Evolutionary conservation across 768 basidiomycete genomes (phyloP).

Genomic region (Candolleomyces eurysporus): DNA sequence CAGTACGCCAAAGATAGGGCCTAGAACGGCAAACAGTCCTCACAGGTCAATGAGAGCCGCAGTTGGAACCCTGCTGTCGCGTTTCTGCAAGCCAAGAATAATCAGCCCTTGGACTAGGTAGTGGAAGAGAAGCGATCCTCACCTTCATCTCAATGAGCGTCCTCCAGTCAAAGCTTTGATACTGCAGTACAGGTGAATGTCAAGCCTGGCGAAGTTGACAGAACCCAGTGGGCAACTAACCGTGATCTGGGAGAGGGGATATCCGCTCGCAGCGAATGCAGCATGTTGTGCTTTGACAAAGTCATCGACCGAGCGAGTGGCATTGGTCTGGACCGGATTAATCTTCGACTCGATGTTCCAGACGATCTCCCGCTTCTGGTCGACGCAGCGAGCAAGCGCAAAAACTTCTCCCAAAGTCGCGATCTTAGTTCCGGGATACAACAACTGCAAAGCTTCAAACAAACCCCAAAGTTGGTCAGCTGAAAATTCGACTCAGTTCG

Average conservation of each 20-base stretch:
- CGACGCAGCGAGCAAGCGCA: slow-evolving; percentile 71
- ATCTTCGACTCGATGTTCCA: slow-evolving; percentile 85
- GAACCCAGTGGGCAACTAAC: slow-evolving; percentile 33
- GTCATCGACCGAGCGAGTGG: slow-evolving; percentile 51
- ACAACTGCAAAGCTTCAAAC: slow-evolving; percentile 54
- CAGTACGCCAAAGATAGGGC: neutral
- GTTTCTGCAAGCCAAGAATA: slow-evolving; percentile 29
- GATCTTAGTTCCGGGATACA: slow-evolving; percentile 67
- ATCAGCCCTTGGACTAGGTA: neutral
- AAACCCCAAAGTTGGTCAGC: neutral
- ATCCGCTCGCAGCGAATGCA: slow-evolving; percentile 57
- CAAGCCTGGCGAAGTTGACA: neutral
- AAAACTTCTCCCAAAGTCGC: slow-evolving; percentile 76
- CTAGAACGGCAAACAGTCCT: slow-evolving; percentile 18
- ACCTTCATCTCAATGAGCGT: slow-evolving; percentile 71
- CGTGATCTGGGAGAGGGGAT: slow-evolving; percentile 56
- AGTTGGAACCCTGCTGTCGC: slow-evolving; percentile 54
- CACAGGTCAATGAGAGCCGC: slow-evolving; percentile 70
- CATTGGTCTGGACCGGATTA: slow-evolving; percentile 49
- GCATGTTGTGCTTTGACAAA: slow-evolving; percentile 65
- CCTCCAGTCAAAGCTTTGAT: slow-evolving; percentile 83
- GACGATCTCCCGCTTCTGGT: slow-evolving; percentile 55
- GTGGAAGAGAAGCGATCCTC: slow-evolving; percentile 13
- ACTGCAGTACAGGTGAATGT: slow-evolving; percentile 35
- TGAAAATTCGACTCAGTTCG: neutral